Evolutionary conservation across 768 basidiomycete genomes (phyloP), one percentile per base, ranked within the genome.

Genomic region (Mycena polygramma): DNA sequence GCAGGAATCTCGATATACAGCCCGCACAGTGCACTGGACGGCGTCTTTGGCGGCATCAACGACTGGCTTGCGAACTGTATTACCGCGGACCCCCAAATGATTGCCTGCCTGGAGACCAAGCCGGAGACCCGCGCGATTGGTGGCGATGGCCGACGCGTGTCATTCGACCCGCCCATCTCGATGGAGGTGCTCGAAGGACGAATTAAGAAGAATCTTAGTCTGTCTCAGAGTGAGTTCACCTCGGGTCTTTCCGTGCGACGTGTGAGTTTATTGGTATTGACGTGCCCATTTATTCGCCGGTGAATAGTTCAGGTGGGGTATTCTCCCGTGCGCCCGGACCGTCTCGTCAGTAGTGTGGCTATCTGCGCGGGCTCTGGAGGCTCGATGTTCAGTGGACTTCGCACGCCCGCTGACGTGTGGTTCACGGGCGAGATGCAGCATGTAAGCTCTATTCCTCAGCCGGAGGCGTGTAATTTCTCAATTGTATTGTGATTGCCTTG

Each of bases 351-450:
- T 65, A 89, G 90, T 36, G 87, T 98, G 66, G 96, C 94, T 60
- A 91, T 98, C 69, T 98, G 97, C 79, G 96, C 96, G 43, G 97
- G 97, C 43, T 92, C 92, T 36, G 97, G 96, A 57, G 93, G 89
- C 2, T 92, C 91, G 52, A 85, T 97, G 79, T 87, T 98, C 57
- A 79, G 85, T 22, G 91, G 89, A 57, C 84, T 63, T 26, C 35
- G 41, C n/a, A 22, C 89, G 46, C 81, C 88, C 54, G 96, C 96
- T 46, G 96, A 98, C 79, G 88, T 96, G 30, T 95, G 94, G 79
- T 86, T 96, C 75, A 98, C 97, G 3, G 97, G 97, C 11, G 96
- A 98, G 82, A 94, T 97, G 93, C 79, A 87, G 22, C 96, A 97
- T 81, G 94, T 95, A 80, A 60, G 89, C 65, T 80, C 43, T 15